Evolutionary conservation across 108 stramenopile species (phyloP), one percentile per base, ranked within the genome.

Genomic region (Cyclotella choctawhatcheeana): DNA sequence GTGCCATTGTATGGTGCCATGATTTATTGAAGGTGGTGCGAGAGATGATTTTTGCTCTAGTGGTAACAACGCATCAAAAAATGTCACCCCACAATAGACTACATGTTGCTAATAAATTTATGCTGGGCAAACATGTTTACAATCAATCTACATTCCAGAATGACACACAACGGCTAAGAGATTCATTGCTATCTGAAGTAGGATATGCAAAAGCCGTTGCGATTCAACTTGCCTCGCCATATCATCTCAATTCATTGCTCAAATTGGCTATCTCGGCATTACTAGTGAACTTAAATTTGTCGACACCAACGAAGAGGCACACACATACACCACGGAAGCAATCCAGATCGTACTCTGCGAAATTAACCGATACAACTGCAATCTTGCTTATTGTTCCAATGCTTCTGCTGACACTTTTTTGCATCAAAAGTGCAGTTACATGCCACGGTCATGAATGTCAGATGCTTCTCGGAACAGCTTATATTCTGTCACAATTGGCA

Each of bases 1-100:
- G 82, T 50, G 87, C 89, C 8, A 90, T 91, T 55, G 88, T 88
- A n/a, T 94, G 90, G 93, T 94, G 93, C 64, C 83, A 87, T 62
- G 80, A 86, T 64, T 50, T 91, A 13, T 65, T 94, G 8, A 62
- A 56, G 6, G 40, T 63, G 35, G 85, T 90, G 10, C 86, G 89
- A 32, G 71, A 73, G 55, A 54, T 88, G 0, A 72, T 92, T 60
- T 88, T 83, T 74, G 55, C 54, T 24, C 54, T 84, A 37, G 74
- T 66, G 1, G 27, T 67, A 10, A 44, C 70, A 53, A 71, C 70
- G 22, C 65, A 78, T 29, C 69, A 65, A 43, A 65, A 67, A 47
- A 29, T 70, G 34, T 18, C 21, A 43, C 24, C 76, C 12, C 50
- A 53, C 21, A 61, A 70, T 55, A 68, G 68, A 34, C 30, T 69